These are phyloP conservation scores for Gracilaria vermiculophylla DNA, from an alignment of 23 red algal genomes.

Conservation along the genomic window DNA sequence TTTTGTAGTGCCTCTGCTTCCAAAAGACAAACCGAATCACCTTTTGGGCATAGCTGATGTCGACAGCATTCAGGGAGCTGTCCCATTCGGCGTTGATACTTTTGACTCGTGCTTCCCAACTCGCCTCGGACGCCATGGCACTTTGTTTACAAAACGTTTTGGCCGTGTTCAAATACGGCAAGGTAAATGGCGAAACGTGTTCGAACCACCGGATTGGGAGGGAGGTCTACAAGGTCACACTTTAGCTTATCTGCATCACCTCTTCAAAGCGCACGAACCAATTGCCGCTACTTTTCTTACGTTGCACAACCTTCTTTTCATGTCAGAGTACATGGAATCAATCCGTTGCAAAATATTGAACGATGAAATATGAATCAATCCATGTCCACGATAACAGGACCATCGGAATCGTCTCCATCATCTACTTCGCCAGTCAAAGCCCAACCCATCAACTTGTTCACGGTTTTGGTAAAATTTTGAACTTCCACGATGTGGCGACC, in stretches of 20 bases:
- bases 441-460: conserved; percentile 29
- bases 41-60: conserved; percentile 97
- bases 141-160: conserved; percentile 79
- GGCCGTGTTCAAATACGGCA: conserved; percentile 79
- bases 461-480: background rate
- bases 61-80: conserved; percentile 85
- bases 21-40: conserved; percentile 80
- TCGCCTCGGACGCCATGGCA: conserved; percentile 92
- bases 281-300: conserved; percentile 89
- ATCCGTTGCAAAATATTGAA: conserved; percentile 76
- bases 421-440: background rate
- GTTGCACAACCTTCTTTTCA: conserved; percentile 93
- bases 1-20: conserved; percentile 81
- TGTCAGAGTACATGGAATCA: conserved; percentile 82
- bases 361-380: conserved; percentile 60
- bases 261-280: conserved; percentile 86
- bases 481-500: background rate
- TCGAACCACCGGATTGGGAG: conserved; percentile 82
- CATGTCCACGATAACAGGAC: background rate
- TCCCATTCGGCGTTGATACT: conserved; percentile 94
- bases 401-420: conserved; percentile 14
- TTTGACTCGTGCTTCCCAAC: conserved; percentile 99
- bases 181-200: conserved; percentile 73
- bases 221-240: conserved; percentile 73
- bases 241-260: conserved; percentile 96